Base-by-base conservation (phyloP, 2,329 filamentous ascomycete genomes). In the Ceratocystis harringtonii region DNA sequence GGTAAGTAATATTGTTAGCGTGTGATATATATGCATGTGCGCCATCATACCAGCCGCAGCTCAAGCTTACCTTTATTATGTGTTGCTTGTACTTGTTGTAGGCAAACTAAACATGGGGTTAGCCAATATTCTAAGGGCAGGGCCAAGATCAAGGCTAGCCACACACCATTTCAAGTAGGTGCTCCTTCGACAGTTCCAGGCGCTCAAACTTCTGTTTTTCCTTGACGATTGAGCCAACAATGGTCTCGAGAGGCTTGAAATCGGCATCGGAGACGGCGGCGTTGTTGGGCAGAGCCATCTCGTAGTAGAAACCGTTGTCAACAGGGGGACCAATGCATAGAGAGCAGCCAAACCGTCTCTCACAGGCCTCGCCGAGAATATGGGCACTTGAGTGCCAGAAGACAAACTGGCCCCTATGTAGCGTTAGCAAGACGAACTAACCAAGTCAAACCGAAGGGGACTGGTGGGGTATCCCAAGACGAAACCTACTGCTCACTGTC, bases 71-170 rank as follows among this genome's bases (percentile, higher is more conserved):
- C 62, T 63, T 87, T 78, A 99, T 97, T 76, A 97, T 95, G 75
- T 96, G 89, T 74, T 95, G 86, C 83, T 99, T 97, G 81, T 96
- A 97, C 75, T 94, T 94, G 82, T 95, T 96, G 81, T 95, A 95
- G 71, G 86, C 84, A 80, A 97, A 97, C 89, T 71, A 61, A 45
- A 43, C 19, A 12, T 8, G 10, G 44, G 12, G 50, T 66, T 63
- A 69, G 65, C 58, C 15, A 30, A 17, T 17, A 25, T 19, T 15
- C 19, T 19, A 22, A 43, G 12, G 55, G 32, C 12, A 52, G 19
- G 15, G n/a, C 32, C 5, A 10, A n/a, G 28, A 10, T 65, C 30
- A 19, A 12, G 5, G 17, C 15, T 15, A 62, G 48, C 12, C 22
- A 3, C 45, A 22, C 61, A 68, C 68, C 76, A 97, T 96, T 74